phyloP scores from a whole-genome alignment of 306 rosid species.

The Begonia peltatifolia region DNA sequence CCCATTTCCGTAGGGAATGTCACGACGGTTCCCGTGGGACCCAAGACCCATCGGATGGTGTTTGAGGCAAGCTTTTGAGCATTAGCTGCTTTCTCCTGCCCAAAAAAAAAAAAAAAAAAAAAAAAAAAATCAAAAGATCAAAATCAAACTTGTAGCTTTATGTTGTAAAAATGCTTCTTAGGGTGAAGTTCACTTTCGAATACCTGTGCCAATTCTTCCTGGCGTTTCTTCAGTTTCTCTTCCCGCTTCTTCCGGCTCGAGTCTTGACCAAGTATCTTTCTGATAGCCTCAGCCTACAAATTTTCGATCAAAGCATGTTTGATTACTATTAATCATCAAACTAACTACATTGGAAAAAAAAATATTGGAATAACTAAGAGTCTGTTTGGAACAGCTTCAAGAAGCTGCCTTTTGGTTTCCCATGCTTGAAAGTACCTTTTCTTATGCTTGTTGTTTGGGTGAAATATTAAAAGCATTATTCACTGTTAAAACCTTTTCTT shows the following conservation, averaged over 20 bases:
- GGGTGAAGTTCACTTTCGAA: neutral
- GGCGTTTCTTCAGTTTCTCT: constrained; percentile 33
- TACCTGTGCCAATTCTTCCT: constrained; percentile 29
- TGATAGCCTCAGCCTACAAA: constrained; percentile 42
- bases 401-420: no score
- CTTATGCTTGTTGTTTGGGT: no score
- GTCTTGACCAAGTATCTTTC: constrained; percentile 52
- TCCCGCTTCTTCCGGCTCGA: constrained; percentile 44
- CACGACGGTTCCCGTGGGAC: constrained; percentile 33
- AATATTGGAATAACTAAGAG: no score
- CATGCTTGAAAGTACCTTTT: no score
- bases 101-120: neutral
- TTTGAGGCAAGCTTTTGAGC: constrained; percentile 23
- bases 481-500: no score
- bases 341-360: no score
- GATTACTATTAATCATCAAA: no score
- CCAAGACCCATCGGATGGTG: constrained; percentile 30
- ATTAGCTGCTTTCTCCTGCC: constrained; percentile 29
- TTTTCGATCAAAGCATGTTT: no score
- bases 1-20: constrained; percentile 47
- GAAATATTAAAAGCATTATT: no score
- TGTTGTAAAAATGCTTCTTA: no score
- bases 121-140: neutral
- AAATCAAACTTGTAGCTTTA: neutral
- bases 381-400: no score